phyloP scores from a whole-genome alignment of 2,329 filamentous ascomycete species.

The Trichoderma atrobrunneum region DNA sequence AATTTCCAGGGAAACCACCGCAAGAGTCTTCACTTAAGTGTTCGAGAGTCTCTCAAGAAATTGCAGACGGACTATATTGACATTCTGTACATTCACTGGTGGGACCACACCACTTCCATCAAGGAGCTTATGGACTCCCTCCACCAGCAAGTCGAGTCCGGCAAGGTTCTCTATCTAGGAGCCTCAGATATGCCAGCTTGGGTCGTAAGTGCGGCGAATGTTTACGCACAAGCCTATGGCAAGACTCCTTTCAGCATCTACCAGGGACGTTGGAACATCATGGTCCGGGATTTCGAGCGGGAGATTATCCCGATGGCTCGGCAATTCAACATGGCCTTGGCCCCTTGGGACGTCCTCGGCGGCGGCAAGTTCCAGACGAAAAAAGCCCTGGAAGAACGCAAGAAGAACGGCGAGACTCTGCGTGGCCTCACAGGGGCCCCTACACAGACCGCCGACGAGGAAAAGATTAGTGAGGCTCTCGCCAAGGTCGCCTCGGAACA shows the following conservation, averaged over 20 bases:
- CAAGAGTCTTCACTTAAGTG: constrained; percentile 36
- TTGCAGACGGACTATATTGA: constrained; percentile 38
- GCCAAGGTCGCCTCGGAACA: constrained; percentile 17
- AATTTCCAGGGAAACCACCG: constrained; percentile 41
- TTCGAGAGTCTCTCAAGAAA: constrained; percentile 41
- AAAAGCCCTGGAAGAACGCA: neutral
- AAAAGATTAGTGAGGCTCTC: constrained; percentile 13
- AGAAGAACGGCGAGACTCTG: neutral
- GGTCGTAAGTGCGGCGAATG: constrained; percentile 31
- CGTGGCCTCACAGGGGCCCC: neutral
- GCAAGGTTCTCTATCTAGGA: constrained; percentile 33
- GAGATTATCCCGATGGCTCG: constrained; percentile 35
- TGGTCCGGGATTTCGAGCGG: constrained; percentile 30
- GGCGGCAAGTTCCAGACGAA: constrained; percentile 31
- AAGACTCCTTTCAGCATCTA: constrained; percentile 30
- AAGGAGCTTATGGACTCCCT: constrained; percentile 30
- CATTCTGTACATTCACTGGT: constrained; percentile 23
- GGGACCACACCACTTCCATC: constrained; percentile 28
- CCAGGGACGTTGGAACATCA: constrained; percentile 31
- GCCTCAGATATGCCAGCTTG: constrained; percentile 32
- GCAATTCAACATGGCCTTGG: constrained; percentile 44
- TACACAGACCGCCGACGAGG: constrained; percentile 22
- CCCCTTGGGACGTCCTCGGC: constrained; percentile 40
- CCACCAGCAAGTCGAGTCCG: constrained; percentile 25
- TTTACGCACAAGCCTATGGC: constrained; percentile 26